A percentile compares a stretch with the other conserved stretches of the same genome.
Evolutionary conservation across 2,329 filamentous ascomycete species (phyloP).

Genomic region (Fusarium brevicatenulatum): DNA sequence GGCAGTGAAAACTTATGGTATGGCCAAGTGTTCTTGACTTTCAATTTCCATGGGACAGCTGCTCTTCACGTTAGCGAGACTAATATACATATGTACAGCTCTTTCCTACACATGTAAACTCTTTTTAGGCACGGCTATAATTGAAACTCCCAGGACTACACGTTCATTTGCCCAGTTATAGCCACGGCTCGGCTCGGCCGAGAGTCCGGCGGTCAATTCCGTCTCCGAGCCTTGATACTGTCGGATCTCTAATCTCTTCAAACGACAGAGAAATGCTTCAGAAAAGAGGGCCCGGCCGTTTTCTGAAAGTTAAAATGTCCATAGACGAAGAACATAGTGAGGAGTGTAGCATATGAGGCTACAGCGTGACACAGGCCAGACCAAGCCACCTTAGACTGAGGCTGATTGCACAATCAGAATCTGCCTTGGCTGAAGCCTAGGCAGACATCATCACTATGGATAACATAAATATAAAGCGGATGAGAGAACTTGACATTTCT

Average conservation of each 20-base stretch:
- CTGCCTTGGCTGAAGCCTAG: conserved; percentile 20
- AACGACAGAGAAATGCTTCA: accelerated
- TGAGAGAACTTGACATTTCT: neutral
- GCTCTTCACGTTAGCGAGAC: accelerated
- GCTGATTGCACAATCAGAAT: neutral
- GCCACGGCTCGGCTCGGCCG: neutral
- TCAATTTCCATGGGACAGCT: accelerated
- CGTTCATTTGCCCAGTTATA: neutral
- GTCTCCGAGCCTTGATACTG: neutral
- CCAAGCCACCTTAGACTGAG: neutral
- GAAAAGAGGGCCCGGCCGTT: accelerated
- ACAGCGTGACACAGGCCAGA: neutral
- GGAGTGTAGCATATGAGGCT: neutral
- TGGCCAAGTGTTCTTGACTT: neutral
- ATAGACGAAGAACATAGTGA: neutral
- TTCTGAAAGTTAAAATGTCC: accelerated
- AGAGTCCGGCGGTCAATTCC: neutral
- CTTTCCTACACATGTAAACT: no score
- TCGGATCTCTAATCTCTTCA: neutral
- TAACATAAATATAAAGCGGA: accelerated
- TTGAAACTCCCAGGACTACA: neutral
- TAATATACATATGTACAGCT: no score
- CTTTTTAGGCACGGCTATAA: accelerated
- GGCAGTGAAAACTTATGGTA: neutral
- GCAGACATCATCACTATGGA: neutral